phyloP scores from a whole-genome alignment of 2,329 filamentous ascomycete species.

The Cladosporium sp. region DNA sequence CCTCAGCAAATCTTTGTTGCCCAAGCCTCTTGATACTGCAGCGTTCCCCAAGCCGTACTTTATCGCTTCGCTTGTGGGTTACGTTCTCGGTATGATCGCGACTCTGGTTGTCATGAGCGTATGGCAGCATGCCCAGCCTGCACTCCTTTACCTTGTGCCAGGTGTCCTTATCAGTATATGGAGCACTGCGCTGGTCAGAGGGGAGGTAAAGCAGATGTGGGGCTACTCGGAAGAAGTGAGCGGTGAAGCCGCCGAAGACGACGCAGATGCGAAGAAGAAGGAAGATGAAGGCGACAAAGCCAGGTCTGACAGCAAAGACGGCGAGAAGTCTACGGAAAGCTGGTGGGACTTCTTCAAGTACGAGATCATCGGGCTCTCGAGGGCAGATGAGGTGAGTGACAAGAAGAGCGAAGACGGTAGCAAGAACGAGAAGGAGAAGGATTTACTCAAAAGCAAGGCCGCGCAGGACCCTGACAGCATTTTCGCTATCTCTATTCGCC shows the following conservation, averaged over 20 bases:
- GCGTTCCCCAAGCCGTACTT: constrained; percentile 84
- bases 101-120: constrained; percentile 75
- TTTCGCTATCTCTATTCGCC: constrained; percentile 12
- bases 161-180: constrained; percentile 73
- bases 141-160: constrained; percentile 87
- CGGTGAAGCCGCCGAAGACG: constrained; percentile 35
- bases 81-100: constrained; percentile 69
- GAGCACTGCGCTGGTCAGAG: constrained; percentile 65
- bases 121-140: constrained; percentile 80
- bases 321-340: constrained; percentile 6
- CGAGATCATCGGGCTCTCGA: constrained; percentile 4
- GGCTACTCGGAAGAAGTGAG: constrained; percentile 66
- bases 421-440: constrained; percentile 14
- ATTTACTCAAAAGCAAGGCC: constrained; percentile 5
- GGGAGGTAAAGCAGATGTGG: constrained; percentile 75
- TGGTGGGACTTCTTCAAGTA: constrained; percentile 10
- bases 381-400: neutral
- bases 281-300: constrained; percentile 13
- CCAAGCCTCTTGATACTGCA: constrained; percentile 27
- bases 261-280: constrained; percentile 13
- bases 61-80: constrained; percentile 69
- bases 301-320: constrained; percentile 2
- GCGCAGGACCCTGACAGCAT: constrained; percentile 10
- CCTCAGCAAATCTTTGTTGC: constrained; percentile 16
- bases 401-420: constrained; percentile 24